A percentile compares a stretch with the other conserved stretches of the same genome.
Conservation (phyloP, 805 yeast species). For the Lachancea lanzarotensis region DNA sequence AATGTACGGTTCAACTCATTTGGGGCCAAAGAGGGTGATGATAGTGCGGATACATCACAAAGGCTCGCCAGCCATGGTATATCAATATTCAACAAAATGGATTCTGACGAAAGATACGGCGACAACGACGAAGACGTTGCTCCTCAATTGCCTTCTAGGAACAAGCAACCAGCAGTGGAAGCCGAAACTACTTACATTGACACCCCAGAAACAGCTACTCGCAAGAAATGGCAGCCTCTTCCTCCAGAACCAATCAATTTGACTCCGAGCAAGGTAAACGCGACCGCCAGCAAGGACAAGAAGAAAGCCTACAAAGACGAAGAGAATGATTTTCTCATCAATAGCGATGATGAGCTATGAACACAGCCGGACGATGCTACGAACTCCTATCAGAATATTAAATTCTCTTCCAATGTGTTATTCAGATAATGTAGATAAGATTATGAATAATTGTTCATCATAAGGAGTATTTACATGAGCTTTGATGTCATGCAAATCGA, state of each 20-base stretch:
- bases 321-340: slow-evolving; percentile 27
- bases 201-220: slow-evolving; percentile 23
- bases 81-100: slow-evolving; percentile 18
- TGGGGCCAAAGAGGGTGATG: slow-evolving; percentile 30
- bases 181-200: slow-evolving; percentile 31
- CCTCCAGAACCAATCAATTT: slow-evolving; percentile 22
- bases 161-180: slow-evolving; percentile 16
- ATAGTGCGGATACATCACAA: slow-evolving; percentile 14
- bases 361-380: neutral
- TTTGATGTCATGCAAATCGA: neutral
- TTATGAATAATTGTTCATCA: slow-evolving; percentile 22
- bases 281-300: slow-evolving; percentile 6
- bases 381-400: slow-evolving; percentile 6
- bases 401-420: slow-evolving; percentile 11
- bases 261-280: slow-evolving; percentile 25
- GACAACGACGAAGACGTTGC: slow-evolving; percentile 27
- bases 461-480: slow-evolving; percentile 4
- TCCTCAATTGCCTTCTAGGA: slow-evolving; percentile 29
- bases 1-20: slow-evolving; percentile 30
- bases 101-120: slow-evolving; percentile 18
- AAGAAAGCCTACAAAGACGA: slow-evolving; percentile 13
- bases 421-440: slow-evolving; percentile 36
- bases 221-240: slow-evolving; percentile 25
- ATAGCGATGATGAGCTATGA: slow-evolving; percentile 30
- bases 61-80: slow-evolving; percentile 29